A percentile compares a stretch with the other conserved stretches of the same genome.
These are phyloP conservation scores for Saturnispora besseyi DNA, from an alignment of 805 yeast species.

Conservation along the genomic window DNA sequence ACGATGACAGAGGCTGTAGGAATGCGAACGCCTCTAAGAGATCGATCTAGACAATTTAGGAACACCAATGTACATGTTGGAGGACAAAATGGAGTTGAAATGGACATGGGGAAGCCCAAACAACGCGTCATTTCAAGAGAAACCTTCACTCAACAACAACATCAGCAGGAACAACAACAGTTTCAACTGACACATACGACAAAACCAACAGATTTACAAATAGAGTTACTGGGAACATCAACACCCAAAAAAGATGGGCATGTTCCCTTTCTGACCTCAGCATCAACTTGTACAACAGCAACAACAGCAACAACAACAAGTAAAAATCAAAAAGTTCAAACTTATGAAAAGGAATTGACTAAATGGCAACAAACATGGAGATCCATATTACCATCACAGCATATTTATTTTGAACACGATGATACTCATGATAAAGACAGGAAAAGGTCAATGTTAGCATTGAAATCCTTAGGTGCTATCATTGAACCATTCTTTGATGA, in stretches of 20 bases:
- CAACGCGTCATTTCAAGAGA: slow-evolving; percentile 6
- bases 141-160: slow-evolving; percentile 1
- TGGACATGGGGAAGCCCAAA: background rate
- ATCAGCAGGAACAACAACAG: background rate
- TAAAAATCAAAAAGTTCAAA: slow-evolving; percentile 1
- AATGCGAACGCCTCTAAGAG: slow-evolving; percentile 5
- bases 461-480: slow-evolving; percentile 42
- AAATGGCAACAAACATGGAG: slow-evolving; percentile 58
- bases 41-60: slow-evolving; percentile 1
- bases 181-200: background rate
- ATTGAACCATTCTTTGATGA: slow-evolving; percentile 52
- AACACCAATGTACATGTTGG: background rate
- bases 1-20: slow-evolving; percentile 4
- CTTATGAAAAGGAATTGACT: slow-evolving; percentile 31
- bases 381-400: slow-evolving; percentile 45
- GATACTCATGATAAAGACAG: slow-evolving; percentile 30
- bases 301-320: slow-evolving; percentile 6
- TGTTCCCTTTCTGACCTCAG: slow-evolving; percentile 9
- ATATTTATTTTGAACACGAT: slow-evolving; percentile 47
- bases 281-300: background rate
- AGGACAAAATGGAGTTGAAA: background rate
- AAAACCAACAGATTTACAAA: slow-evolving; percentile 8
- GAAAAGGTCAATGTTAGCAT: slow-evolving; percentile 27
- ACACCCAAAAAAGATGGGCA: slow-evolving; percentile 16
- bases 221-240: slow-evolving; percentile 10